Evolutionary conservation across 805 yeast genomes (phyloP), one percentile per base, ranked within the genome.

Genomic region (Starmerella scarabaei): DNA sequence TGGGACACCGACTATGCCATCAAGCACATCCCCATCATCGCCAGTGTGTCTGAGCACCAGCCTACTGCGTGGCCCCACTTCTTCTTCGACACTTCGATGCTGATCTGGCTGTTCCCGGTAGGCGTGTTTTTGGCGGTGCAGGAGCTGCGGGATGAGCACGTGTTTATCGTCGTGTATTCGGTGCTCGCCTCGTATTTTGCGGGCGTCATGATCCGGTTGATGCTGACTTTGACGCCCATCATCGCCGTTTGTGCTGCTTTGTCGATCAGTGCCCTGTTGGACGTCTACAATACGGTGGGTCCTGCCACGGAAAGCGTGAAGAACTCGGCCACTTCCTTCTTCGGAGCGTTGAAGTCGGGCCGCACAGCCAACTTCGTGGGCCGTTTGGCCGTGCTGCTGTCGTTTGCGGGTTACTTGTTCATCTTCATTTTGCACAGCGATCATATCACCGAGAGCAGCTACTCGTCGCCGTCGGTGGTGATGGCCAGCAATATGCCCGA

Each of bases 11-110:
- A 73, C 60, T 91, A 93, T 57, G 99, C 99, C 47, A 88, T 86
- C 67, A 81, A 91, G 50, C 98, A 91, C 59, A 91, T 91, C 54
- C 99, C 98, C 33, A 91, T 91, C 58, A 91, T 91, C 63, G 98
- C 99, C 1, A 86, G 96, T 3, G 98, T 91, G 29, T 83, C 95
- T 12, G 99, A 91, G 66, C 99, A 91, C 68, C 99, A 91, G 69
- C 99, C 99, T 44, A 88, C 97, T n/a, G 94, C 98, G 3, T 91
- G 99, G 99, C 94, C 97, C 9, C 76, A 96, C 11, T 93, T 91
- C 61, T 91, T 84, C 72, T 83, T 88, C 59, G 98, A 91, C 61
- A 78, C 91, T 37, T 82, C 77, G 54, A 73, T 88, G 69, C 69
- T 91, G 63, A 82, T 88, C 54, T 93, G 98, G 98, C 69, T 91